These are phyloP conservation scores for Tripterygium wilfordii DNA, from an alignment of 177 flowering plant species.

Conservation along the genomic window DNA sequence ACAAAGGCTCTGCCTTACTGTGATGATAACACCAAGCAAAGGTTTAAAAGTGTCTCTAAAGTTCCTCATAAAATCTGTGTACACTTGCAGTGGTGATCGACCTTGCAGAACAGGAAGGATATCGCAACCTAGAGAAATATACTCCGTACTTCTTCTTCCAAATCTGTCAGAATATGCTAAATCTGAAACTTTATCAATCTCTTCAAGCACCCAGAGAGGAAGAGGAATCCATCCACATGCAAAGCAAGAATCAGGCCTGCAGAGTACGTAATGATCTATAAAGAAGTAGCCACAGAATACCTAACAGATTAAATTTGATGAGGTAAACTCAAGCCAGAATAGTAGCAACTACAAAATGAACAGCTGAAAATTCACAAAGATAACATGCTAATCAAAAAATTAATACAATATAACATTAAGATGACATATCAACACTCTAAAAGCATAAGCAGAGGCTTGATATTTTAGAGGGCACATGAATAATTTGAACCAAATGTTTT, in stretches of 20 bases:
- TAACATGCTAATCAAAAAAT: no score
- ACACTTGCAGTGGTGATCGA: constrained; percentile 62
- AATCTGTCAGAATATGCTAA: constrained; percentile 48
- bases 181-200: constrained; percentile 48
- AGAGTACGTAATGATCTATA: not conserved
- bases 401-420: no score
- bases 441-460: no score
- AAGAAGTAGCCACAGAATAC: no score
- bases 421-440: no score
- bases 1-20: no score
- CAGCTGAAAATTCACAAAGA: no score
- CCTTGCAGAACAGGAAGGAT: constrained; percentile 55
- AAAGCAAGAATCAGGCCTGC: constrained; percentile 5
- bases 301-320: no score
- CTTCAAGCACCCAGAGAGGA: constrained; percentile 61
- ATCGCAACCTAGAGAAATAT: constrained; percentile 69
- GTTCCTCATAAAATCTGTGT: constrained; percentile 62
- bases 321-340: no score
- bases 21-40: constrained; percentile 45
- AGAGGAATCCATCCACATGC: constrained; percentile 51
- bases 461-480: no score
- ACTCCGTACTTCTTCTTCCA: constrained; percentile 56
- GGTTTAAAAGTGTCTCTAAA: constrained; percentile 51
- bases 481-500: no score
- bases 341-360: no score